Evolutionary conservation across 2,329 filamentous ascomycete genomes (phyloP).

Genomic region (Gyromitra esculenta): DNA sequence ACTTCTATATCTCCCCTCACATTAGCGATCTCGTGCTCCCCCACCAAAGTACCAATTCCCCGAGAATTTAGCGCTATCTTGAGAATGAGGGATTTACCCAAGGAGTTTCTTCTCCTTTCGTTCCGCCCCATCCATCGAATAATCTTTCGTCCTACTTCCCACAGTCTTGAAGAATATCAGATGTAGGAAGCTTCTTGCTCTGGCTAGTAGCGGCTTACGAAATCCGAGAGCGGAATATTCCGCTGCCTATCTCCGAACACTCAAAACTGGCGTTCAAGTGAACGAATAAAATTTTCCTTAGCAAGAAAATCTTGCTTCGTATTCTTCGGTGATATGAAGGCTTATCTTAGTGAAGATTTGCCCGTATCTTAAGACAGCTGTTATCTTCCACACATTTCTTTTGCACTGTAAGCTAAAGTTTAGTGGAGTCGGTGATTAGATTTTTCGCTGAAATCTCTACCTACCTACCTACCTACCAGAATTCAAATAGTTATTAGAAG

Average conservation of each 20-base stretch:
- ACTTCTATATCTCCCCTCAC: not conserved
- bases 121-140: not conserved
- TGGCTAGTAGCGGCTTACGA: not conserved
- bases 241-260: constrained; percentile 6
- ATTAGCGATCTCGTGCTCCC: too few species aligned
- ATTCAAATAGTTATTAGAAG: not conserved
- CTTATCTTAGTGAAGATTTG: not conserved
- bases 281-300: not conserved
- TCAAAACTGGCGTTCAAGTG: not conserved
- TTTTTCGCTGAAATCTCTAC: not conserved
- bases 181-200: not conserved
- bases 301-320: not conserved
- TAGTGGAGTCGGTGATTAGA: constrained; percentile 5
- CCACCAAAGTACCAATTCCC: not conserved
- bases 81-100: not conserved
- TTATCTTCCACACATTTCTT: not conserved
- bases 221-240: not conserved
- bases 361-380: constrained; percentile 6
- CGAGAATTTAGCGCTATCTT: not conserved
- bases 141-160: not conserved
- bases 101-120: not conserved
- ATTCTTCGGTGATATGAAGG: constrained; percentile 6
- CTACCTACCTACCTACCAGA: not conserved
- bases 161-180: not conserved
- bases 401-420: not conserved